Conservation (phyloP, 164 flowering plant genomes). For the Saururus chinensis region DNA sequence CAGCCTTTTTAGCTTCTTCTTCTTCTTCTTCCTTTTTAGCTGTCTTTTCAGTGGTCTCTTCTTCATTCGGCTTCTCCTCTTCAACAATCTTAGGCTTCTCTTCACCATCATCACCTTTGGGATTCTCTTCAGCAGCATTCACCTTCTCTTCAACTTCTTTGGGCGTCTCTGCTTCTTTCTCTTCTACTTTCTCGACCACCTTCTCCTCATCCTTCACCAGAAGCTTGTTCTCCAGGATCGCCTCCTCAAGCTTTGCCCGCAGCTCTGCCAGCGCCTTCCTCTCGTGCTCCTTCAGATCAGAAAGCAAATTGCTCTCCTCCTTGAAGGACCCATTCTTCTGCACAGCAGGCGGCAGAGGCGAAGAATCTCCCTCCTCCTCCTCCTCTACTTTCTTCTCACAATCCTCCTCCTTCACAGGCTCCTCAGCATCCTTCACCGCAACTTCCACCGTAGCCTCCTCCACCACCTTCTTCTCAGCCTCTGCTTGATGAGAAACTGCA, state of each 20-base stretch:
- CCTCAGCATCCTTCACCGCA: conserved; percentile 1
- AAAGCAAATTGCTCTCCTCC: conserved; percentile 48
- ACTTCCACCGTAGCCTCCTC: conserved; percentile 1
- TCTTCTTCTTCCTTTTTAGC: not conserved
- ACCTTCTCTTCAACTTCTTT: not conserved
- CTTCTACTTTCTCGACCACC: not conserved
- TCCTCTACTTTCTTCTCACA: not conserved
- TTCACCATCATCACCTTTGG: conserved; percentile 5
- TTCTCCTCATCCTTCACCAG: conserved; percentile 15
- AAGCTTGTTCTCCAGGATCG: conserved; percentile 39
- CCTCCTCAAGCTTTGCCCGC: conserved; percentile 52
- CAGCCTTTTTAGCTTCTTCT: not conserved
- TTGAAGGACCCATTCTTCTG: conserved; percentile 48
- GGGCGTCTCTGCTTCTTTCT: not conserved
- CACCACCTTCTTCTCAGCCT: conserved; percentile 5
- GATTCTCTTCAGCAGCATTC: not conserved
- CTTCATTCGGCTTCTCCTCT: conserved; percentile 1
- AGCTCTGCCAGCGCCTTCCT: conserved; percentile 58
- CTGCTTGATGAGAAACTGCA: no score
- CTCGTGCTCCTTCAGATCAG: conserved; percentile 62
- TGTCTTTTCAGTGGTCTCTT: not conserved
- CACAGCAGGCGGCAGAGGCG: conserved; percentile 13
- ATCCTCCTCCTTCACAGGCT: conserved; percentile 6
- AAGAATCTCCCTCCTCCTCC: not conserved
- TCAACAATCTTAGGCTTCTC: conserved; percentile 3